Base-by-base conservation (phyloP, 2,329 filamentous ascomycete species). In the Talaromyces marneffei region DNA sequence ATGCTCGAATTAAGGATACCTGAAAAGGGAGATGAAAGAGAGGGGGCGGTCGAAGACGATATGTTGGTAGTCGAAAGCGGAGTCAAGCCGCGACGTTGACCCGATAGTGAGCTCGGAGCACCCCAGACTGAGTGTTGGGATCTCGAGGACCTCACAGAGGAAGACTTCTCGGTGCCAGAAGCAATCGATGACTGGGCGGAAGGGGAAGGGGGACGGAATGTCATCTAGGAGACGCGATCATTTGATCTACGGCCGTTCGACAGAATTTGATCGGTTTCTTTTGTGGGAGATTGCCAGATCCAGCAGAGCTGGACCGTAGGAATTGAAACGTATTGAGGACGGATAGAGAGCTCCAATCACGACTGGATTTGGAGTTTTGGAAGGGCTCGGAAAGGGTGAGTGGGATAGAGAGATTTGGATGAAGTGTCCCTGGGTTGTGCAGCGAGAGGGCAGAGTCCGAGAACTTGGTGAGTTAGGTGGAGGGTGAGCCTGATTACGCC, bases 121-220 rank as follows among this genome's bases (percentile, higher is more conserved):
- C 80, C 82, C 83, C 83, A 85, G 73, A 80, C 77, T 74, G 80
- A 80, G 78, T 82, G 80, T 77, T 83, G 79, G 68, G 74, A 68
- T 68, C 73, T 74, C 66, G 69, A 69, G 69, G 76, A 70, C 67
- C 77, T 75, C 71, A 72, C 72, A 70, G 76, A 76, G 68, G 76
- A 77, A 68, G 74, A 73, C 70, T 78, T 78, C 72, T 78, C 76
- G 69, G 76, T 75, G 77, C 76, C 77, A 74, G 78, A 78, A 78
- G 76, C 76, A 78, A 78, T 79, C 75, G 76, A 79, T 69, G 78
- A 78, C 74, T 80, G 78, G 74, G 78, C 73, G 72, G 78, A 78
- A 76, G 74, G 75, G 71, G 76, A 77, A 75, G 79, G 77, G 74
- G 79, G 77, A 80, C 77, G 78, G 77, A 79, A 79, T 79, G 76